Conservation (phyloP, 2,329 filamentous ascomycete species). For the Didymella pinodella region DNA sequence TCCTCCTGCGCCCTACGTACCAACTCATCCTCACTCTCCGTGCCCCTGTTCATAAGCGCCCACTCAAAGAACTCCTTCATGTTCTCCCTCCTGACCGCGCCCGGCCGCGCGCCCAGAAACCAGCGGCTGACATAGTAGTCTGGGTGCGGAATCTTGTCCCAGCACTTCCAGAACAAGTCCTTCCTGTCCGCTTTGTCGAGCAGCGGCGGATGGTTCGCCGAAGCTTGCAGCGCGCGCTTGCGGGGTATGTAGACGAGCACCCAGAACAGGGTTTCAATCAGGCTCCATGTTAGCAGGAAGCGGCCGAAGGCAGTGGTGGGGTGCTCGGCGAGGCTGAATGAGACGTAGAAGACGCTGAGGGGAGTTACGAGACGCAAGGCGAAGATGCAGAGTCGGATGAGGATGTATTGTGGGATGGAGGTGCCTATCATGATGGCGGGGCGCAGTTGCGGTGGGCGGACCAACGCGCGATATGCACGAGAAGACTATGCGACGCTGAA, state of each 20-base stretch:
- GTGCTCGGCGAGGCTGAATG: conserved; percentile 48
- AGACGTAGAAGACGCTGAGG: conserved; percentile 57
- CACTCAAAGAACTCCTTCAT: conserved; percentile 71
- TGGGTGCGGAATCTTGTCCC: conserved; percentile 62
- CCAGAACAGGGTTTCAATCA: conserved; percentile 64
- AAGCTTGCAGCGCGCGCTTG: conserved; percentile 59
- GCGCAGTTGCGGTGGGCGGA: background rate
- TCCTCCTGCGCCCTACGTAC: conserved; percentile 23
- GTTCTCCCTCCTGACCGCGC: conserved; percentile 72
- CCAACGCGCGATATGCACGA: background rate
- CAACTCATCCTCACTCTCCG: conserved; percentile 43
- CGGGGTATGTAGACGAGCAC: conserved; percentile 62
- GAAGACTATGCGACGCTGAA: background rate
- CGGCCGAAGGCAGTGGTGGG: conserved; percentile 37
- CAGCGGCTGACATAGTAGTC: conserved; percentile 68
- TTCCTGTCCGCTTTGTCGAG: conserved; percentile 59
- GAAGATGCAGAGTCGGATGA: conserved; percentile 60
- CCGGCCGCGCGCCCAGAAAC: conserved; percentile 68
- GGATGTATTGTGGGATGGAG: conserved; percentile 51
- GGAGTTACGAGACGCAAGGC: conserved; percentile 60
- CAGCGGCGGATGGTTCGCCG: conserved; percentile 59
- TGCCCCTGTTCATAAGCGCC: conserved; percentile 68
- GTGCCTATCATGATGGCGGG: conserved; percentile 51
- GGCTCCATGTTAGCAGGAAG: conserved; percentile 55
- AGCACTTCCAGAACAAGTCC: conserved; percentile 65